Conservation (phyloP, 257 asterid genomes). For the Osmanthus fragrans region DNA sequence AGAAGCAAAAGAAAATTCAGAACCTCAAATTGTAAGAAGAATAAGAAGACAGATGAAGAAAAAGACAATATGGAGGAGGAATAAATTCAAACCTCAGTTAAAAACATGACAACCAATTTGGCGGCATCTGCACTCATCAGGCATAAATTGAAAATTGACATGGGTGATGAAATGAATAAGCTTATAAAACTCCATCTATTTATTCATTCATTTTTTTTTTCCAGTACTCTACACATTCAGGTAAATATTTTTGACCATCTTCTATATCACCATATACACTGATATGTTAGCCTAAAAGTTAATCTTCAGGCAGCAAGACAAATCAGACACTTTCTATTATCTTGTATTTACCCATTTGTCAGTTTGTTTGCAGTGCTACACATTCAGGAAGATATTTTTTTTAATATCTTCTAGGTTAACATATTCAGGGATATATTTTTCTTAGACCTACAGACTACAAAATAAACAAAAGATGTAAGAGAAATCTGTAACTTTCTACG, state of each 20-base stretch:
- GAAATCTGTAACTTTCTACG: background rate
- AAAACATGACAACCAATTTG: background rate
- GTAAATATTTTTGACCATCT: too few relatives aligned
- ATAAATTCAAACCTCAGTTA: background rate
- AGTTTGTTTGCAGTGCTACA: background rate
- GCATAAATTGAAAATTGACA: background rate
- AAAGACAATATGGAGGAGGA: background rate
- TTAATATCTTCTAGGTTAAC: background rate
- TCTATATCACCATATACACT: too few relatives aligned
- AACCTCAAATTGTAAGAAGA: background rate
- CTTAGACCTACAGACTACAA: background rate
- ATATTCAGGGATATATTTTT: background rate
- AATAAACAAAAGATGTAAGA: background rate
- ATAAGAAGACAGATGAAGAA: background rate
- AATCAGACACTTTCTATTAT: background rate
- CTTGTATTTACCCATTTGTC: background rate
- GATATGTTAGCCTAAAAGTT: too few relatives aligned
- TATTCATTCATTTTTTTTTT: background rate
- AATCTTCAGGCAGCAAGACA: background rate
- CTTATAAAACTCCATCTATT: background rate
- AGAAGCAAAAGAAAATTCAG: background rate
- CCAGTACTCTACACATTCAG: background rate
- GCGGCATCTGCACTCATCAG: background rate
- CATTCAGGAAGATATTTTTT: background rate
- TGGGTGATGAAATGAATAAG: background rate